Conservation (phyloP, 1,139 yeast species). For the Suhomyces bolitotheri region DNA sequence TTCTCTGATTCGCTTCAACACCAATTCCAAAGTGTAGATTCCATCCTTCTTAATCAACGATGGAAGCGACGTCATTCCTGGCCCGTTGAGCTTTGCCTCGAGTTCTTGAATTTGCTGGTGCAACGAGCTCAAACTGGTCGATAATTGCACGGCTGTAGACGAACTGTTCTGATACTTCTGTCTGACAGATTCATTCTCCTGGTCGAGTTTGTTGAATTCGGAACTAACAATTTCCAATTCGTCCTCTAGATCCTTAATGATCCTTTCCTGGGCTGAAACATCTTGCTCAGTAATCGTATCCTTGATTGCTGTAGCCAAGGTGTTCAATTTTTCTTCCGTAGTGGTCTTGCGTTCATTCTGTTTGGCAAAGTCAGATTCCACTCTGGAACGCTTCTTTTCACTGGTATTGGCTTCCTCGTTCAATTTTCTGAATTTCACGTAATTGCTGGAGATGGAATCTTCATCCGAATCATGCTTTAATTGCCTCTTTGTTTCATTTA, state of each 20-base stretch:
- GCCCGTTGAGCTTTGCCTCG: constrained; percentile 41
- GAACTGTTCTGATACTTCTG: constrained; percentile 54
- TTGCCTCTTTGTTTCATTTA: constrained; percentile 53
- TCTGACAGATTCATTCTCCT: constrained; percentile 45
- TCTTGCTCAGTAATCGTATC: constrained; percentile 6
- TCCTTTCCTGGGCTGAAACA: constrained; percentile 26
- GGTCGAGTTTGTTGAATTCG: constrained; percentile 28
- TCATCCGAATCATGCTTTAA: constrained; percentile 50
- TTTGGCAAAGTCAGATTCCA: constrained; percentile 33
- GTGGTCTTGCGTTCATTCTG: constrained; percentile 21
- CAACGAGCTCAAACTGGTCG: constrained; percentile 33
- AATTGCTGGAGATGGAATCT: constrained; percentile 47
- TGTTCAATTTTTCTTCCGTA: constrained; percentile 20
- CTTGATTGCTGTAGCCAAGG: constrained; percentile 17
- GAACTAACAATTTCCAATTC: constrained; percentile 28
- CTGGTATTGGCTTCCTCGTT: constrained; percentile 51
- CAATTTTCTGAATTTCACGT: constrained; percentile 45
- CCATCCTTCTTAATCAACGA: constrained; percentile 40
- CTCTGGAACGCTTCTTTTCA: constrained; percentile 49
- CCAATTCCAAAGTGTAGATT: constrained; percentile 28
- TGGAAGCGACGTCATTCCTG: constrained; percentile 45
- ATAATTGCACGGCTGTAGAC: constrained; percentile 54
- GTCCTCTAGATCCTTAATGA: constrained; percentile 30
- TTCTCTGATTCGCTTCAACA: constrained; percentile 25
- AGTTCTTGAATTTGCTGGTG: constrained; percentile 31